Base-by-base conservation (phyloP, 805 yeast species). In the Yamadazyma paraphyllophila region DNA sequence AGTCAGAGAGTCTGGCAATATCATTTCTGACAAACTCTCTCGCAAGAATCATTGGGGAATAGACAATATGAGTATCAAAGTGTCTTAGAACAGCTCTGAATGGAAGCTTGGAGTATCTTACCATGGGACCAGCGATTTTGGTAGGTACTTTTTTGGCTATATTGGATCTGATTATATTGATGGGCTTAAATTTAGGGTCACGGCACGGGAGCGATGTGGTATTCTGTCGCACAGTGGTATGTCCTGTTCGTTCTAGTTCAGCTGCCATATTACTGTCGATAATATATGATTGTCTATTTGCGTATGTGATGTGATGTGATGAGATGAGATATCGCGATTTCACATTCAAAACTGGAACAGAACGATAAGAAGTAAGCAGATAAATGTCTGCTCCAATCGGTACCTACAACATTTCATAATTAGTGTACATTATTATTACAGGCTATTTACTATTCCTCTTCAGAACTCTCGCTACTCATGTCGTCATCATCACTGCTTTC, bases 31-130 rank as follows among this genome's bases (percentile, higher is more conserved):
- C 96, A 74, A 89, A 94, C 65, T 94, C 99, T 42, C 98, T 71
- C 4, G 98, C 98, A 43, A 94, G 70, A 35, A 94, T 91, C 99
- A 94, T 94, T 8, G 99, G 99, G 0, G 96, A 81, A 60, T 94
- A 91, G 2, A 89, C 95, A 7, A 92, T 83, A 60, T 90, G 96
- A 37, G 83, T 80, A 44, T 78, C 73, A 61, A 82, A 88, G 32
- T 82, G 82, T 27, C 97, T 59, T 6, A 69, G 82, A 6, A 88
- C 69, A 48, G 88, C 87, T 43, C 99, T 74, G 59, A 94, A 92
- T 2, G 98, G 97, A 36, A 94, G 75, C 63, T 94, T 92, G 1
- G 96, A 88, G 70, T 94, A 94, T 42, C 99, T 72, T 1, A 94
- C 99, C 99, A 94, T 94, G 4, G 99, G 99, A 0, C 98, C 99